Percentiles rank a stretch among this genome's conserved stretches.
These are phyloP conservation scores for Chrysanthemum makinoi DNA, from an alignment of 129 eudicot genomes.

Conservation along the genomic window DNA sequence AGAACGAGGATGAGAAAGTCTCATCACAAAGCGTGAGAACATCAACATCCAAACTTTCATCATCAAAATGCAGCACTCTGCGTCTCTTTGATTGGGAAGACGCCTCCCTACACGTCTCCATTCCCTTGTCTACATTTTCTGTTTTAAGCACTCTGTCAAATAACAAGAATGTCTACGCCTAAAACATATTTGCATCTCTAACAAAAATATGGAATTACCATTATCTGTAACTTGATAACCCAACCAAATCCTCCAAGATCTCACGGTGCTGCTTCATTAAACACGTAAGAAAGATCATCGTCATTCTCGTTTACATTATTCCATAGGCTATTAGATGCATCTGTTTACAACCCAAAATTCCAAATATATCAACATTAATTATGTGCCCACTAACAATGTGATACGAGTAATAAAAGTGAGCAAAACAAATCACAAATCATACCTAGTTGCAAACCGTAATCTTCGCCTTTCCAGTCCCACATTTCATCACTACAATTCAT, in stretches of 20 bases:
- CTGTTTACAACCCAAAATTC: conserved; percentile 33
- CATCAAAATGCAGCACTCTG: conserved; percentile 71
- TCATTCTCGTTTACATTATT: conserved; percentile 42
- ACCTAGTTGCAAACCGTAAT: conserved; percentile 52
- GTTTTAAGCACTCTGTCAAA: conserved; percentile 21
- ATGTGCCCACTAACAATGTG: background rate
- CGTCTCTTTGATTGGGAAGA: conserved; percentile 82
- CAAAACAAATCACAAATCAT: conserved; percentile 7
- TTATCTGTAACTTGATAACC: conserved; percentile 41
- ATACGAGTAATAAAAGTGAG: background rate
- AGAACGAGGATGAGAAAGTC: conserved; percentile 42
- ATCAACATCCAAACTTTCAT: conserved; percentile 43
- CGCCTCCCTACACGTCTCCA: conserved; percentile 41
- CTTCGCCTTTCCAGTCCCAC: conserved; percentile 74
- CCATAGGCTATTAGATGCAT: conserved; percentile 45
- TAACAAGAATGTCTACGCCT: background rate
- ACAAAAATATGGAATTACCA: conserved; percentile 32
- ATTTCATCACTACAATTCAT: conserved; percentile 44
- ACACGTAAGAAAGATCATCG: conserved; percentile 47
- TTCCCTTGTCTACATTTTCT: conserved; percentile 50
- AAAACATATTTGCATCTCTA: background rate
- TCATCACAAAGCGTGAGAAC: conserved; percentile 55
- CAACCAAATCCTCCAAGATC: conserved; percentile 80
- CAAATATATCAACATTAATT: conserved; percentile 18
- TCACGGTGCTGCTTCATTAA: conserved; percentile 73